phyloP scores from a whole-genome alignment of 371 early-diverging fungal species.

The Circinella minor region DNA sequence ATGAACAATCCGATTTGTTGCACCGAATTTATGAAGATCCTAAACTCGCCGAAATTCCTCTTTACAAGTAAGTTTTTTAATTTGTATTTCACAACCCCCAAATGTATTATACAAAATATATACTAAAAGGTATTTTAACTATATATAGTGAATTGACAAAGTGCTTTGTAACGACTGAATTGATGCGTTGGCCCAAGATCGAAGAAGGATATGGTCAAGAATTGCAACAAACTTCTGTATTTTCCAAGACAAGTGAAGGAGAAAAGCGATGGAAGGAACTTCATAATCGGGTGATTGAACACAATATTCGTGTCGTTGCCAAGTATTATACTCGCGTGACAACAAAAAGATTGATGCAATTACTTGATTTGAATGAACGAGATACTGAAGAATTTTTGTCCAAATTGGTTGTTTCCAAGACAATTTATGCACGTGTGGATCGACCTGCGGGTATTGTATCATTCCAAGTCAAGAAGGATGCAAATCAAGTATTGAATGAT shows the following conservation, averaged over 20 bases:
- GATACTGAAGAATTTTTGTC: conserved; percentile 92
- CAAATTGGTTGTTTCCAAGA: conserved; percentile 90
- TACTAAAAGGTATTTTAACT: not conserved
- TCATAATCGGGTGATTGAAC: conserved; percentile 94
- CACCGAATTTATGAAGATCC: conserved; percentile 83
- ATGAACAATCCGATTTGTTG: conserved; percentile 94
- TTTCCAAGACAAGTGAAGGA: conserved; percentile 74
- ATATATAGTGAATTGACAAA: conserved; percentile 74
- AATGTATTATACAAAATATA: not conserved
- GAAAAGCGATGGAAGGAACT: conserved; percentile 82
- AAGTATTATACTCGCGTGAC: conserved; percentile 93
- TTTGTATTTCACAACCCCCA: too few relatives aligned
- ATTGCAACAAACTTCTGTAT: conserved; percentile 73
- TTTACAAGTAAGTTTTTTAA: conserved; percentile 61
- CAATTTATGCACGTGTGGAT: conserved; percentile 95
- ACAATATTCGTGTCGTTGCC: conserved; percentile 96
- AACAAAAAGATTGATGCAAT: conserved; percentile 60
- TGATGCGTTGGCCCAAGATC: conserved; percentile 94
- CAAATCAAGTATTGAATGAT: conserved; percentile 87
- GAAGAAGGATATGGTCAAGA: conserved; percentile 83
- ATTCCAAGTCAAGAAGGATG: conserved; percentile 84
- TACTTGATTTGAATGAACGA: conserved; percentile 52
- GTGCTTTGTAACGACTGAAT: conserved; percentile 88
- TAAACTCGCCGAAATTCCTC: conserved; percentile 73
- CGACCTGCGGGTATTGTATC: conserved; percentile 89